Evolutionary conservation across 805 yeast species (phyloP).

Genomic region (Teunomyces stri): DNA sequence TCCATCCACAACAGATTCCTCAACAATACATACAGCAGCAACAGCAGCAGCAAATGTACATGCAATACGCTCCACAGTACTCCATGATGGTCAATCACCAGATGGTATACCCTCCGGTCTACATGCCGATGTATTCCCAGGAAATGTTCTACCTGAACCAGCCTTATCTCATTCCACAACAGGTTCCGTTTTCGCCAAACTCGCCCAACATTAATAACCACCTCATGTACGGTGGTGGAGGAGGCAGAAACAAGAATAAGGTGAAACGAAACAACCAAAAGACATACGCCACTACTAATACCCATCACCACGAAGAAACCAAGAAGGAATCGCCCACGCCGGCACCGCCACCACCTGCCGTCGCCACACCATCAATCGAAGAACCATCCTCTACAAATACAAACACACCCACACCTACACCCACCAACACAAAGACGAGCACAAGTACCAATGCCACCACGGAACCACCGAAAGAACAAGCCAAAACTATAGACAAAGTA

Average conservation of each 20-base stretch:
- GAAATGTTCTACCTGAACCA: conserved; percentile 14
- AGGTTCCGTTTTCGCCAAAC: conserved; percentile 5
- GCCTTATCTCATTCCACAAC: conserved; percentile 11
- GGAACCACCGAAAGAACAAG: conserved; percentile 2
- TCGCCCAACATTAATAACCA: conserved; percentile 5
- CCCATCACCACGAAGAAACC: conserved; percentile 5
- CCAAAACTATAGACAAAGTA: conserved; percentile 4
- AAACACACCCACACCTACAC: no score
- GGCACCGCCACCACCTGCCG: background rate
- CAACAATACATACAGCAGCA: conserved; percentile 12
- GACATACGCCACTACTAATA: conserved; percentile 2
- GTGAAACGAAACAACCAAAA: conserved; percentile 10
- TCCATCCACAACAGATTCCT: conserved; percentile 10
- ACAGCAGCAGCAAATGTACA: conserved; percentile 12
- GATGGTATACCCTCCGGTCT: conserved; percentile 14
- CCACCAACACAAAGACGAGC: background rate
- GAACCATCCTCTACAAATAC: background rate
- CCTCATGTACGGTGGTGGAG: conserved; percentile 2
- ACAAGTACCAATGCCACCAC: background rate
- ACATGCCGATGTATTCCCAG: conserved; percentile 14
- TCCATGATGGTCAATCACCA: conserved; percentile 11
- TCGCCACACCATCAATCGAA: conserved; percentile 2
- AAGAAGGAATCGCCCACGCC: conserved; percentile 1
- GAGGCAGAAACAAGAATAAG: conserved; percentile 1
- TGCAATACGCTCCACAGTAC: conserved; percentile 11